A percentile compares a stretch with the other conserved stretches of the same genome.
phyloP scores from a whole-genome alignment of 1,139 yeast genomes.

The Insectozyma bohioensis region DNA sequence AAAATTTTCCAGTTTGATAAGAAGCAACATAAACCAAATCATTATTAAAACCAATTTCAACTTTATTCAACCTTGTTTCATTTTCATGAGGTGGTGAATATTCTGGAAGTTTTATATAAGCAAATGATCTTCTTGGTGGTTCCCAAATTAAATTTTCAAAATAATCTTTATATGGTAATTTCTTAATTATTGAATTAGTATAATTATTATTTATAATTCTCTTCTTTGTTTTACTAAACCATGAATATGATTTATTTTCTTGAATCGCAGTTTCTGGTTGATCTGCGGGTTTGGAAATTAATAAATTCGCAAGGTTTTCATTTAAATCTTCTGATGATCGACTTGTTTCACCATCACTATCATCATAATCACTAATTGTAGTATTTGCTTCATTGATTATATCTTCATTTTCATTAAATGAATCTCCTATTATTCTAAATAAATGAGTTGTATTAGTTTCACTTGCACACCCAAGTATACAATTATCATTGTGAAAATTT shows the following conservation, averaged over 20 bases:
- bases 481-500: conserved; percentile 50
- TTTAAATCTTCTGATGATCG: conserved; percentile 35
- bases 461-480: conserved; percentile 63
- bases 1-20: conserved; percentile 39
- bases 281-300: conserved; percentile 19
- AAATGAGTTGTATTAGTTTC: conserved; percentile 70
- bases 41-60: conserved; percentile 41
- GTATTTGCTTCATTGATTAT: conserved; percentile 10
- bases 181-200: conserved; percentile 39
- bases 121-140: conserved; percentile 47
- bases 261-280: conserved; percentile 7
- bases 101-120: conserved; percentile 41
- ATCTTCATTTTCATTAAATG: conserved; percentile 11
- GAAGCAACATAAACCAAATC: conserved; percentile 39
- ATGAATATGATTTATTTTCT: conserved; percentile 14
- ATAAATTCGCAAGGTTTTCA: conserved; percentile 43
- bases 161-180: conserved; percentile 43
- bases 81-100: conserved; percentile 19
- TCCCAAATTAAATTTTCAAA: conserved; percentile 45
- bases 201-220: conserved; percentile 35
- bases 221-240: conserved; percentile 19
- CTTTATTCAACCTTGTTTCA: conserved; percentile 19
- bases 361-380: conserved; percentile 10
- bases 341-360: conserved; percentile 14
- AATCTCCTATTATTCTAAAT: conserved; percentile 36